These are phyloP conservation scores for Aspergillus ostianus DNA, from an alignment of 495 filamentous ascomycete species.

Conservation along the genomic window DNA sequence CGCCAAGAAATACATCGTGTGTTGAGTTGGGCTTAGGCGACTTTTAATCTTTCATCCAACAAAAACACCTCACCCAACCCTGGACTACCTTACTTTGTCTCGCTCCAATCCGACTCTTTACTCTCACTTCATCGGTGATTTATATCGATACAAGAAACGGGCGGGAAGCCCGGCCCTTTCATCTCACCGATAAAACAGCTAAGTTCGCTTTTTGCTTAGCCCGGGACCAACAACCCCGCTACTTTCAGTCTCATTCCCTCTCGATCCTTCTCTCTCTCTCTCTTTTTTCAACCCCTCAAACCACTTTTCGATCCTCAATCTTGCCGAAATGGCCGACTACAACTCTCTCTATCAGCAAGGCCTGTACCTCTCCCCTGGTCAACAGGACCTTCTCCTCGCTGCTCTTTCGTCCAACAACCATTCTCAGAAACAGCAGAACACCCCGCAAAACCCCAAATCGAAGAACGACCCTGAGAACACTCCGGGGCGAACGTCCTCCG, in stretches of 20 bases:
- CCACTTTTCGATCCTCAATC: neutral
- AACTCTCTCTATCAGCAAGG: conserved; percentile 41
- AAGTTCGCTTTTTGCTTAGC: neutral
- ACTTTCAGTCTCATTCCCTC: conserved; percentile 1
- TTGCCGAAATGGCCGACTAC: conserved; percentile 35
- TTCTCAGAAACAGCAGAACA: conserved; percentile 30
- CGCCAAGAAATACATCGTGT: neutral
- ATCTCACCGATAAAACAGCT: conserved; percentile 10
- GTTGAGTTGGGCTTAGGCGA: neutral
- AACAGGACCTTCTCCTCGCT: conserved; percentile 84
- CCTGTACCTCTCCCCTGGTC: conserved; percentile 74
- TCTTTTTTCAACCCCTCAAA: neutral
- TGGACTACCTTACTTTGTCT: neutral
- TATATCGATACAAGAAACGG: conserved; percentile 23
- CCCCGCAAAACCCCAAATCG: conserved; percentile 27
- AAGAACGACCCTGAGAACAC: conserved; percentile 28
- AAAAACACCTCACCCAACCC: neutral
- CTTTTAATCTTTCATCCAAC: neutral
- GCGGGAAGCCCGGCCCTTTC: conserved; percentile 32
- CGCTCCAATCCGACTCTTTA: neutral
- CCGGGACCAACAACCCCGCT: neutral
- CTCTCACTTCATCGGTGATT: neutral
- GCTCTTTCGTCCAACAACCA: conserved; percentile 79
- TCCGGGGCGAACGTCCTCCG: conserved; percentile 33
- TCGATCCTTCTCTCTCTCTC: neutral